Evolutionary conservation across 2,329 filamentous ascomycete species (phyloP), one percentile per base, ranked within the genome.

Genomic region (Beauveria medogensis): DNA sequence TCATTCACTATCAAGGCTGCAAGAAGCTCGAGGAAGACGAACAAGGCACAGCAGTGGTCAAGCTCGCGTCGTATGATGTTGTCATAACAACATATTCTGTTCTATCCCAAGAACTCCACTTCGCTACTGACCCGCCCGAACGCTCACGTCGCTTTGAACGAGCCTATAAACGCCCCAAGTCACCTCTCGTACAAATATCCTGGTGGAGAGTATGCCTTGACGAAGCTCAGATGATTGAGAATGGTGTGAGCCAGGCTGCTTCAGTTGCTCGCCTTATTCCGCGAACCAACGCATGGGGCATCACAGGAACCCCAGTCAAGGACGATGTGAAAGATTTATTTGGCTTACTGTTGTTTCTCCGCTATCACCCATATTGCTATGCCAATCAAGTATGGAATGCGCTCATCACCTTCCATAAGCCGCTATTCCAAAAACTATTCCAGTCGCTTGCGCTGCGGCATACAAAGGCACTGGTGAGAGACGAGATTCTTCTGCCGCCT

Each of bases 181-280:
- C 91, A 5, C 92, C 92, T 0, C 78, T 97, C 7, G 85, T 92
- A 10, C 83, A 89, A 65, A 84, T 97, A 20, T 85, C 81, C 1
- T 97, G 91, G 92, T 97, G 92, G 91, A 82, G 93, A 47, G 84
- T 96, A 1, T 86, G 85, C 59, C 78, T 89, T 1, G 87, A 89
- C 62, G 92, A 87, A 77, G 87, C 93, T 0, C 94, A 99, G 69
- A 96, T 96, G 89, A 86, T 97, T 47, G 93, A 97, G 70, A 93
- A 85, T 65, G 91, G 92, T 40, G 86, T 95, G 4, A 92, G 86
- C 67, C 87, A 91, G 66, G 90, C 93, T 30, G 92, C 94, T 1
- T 84, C 81, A 52, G 86, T 97, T 16, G 92, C 92, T 41, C 84
- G 86, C 46, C 77, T 88, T 28, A 88, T 99, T 63, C 92, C 93